These are phyloP conservation scores for Ensete glaucum DNA, from an alignment of 176 grass and related monocot genomes.

Conservation along the genomic window DNA sequence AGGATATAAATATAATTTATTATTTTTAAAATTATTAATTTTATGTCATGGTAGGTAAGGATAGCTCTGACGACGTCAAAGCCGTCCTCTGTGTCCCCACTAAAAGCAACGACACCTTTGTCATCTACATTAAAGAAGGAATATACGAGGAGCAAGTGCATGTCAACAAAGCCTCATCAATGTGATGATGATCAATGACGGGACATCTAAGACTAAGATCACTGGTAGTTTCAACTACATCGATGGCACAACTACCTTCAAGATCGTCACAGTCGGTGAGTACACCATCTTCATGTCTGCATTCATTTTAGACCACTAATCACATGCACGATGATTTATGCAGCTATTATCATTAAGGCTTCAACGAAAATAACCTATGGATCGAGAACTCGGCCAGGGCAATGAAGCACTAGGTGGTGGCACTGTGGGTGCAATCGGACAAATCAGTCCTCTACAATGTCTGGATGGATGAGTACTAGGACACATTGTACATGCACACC, in stretches of 20 bases:
- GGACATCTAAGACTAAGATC: constrained; percentile 37
- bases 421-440: constrained; percentile 24
- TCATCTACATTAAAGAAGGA: constrained; percentile 70
- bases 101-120: constrained; percentile 18
- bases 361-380: constrained; percentile 38
- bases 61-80: constrained; percentile 58
- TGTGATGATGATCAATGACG: constrained; percentile 43
- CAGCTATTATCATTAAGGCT: background rate
- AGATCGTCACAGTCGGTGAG: constrained; percentile 44
- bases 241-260: constrained; percentile 43
- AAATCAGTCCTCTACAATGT: background rate
- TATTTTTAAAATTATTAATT: no score
- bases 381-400: constrained; percentile 61
- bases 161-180: constrained; percentile 36
- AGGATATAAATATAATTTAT: no score
- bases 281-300: background rate
- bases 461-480: background rate
- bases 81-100: constrained; percentile 34
- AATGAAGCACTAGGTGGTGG: constrained; percentile 60
- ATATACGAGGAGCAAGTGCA: constrained; percentile 42
- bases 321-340: background rate
- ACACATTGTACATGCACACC: background rate
- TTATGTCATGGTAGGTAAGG: constrained; percentile 38
- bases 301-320: no score
- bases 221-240: constrained; percentile 31